Evolutionary conservation across 768 basidiomycete genomes (phyloP), one percentile per base, ranked within the genome.

Genomic region (Pleurotus ostreatus): DNA sequence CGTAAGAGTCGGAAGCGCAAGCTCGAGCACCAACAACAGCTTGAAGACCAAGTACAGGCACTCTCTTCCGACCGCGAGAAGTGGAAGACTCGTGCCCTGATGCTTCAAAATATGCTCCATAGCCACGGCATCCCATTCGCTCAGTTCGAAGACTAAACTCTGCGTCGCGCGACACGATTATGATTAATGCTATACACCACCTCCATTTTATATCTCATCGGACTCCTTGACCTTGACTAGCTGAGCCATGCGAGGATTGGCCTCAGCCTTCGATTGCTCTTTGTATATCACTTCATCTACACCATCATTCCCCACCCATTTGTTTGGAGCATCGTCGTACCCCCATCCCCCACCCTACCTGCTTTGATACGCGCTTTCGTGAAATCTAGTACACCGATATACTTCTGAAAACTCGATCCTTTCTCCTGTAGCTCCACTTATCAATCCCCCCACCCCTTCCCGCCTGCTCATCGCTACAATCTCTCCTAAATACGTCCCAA

Each of bases 1-100:
- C 82, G 93, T 2, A 81, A 88, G 26, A 88, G 85, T 65, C 79
- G 93, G 16, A 81, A 81, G 74, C 79, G 89, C 56, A 93, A 91
- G 75, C 68, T 85, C 40, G 79, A 82, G 65, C 82, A 92, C 60
- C 79, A 86, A 61, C 76, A 81, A 54, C 77, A 81, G 55, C 73
- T 94, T 48, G 85, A 92, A 71, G 74, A 80, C 18, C 72, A 63
- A 5, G 70, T 84, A 47, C 79, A 82, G 57, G 71, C 63, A 26
- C 71, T 85, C 63, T 80, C 77, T 54, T 68, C 66, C 57, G 86
- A 90, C 66, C 74, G 76, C 61, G 85, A 88, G 67, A 66, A 77
- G 62, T 88, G 85, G 86, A 82, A 76, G 66, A 76, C 76, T 39
- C 78, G 81, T 53, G 81, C 85, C 3, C 60, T 72, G 40, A 78